Percentiles rank a stretch among this genome's conserved stretches.
These are phyloP conservation scores for Penicillium sp. DNA, from an alignment of 2,329 filamentous ascomycete species.

Conservation along the genomic window DNA sequence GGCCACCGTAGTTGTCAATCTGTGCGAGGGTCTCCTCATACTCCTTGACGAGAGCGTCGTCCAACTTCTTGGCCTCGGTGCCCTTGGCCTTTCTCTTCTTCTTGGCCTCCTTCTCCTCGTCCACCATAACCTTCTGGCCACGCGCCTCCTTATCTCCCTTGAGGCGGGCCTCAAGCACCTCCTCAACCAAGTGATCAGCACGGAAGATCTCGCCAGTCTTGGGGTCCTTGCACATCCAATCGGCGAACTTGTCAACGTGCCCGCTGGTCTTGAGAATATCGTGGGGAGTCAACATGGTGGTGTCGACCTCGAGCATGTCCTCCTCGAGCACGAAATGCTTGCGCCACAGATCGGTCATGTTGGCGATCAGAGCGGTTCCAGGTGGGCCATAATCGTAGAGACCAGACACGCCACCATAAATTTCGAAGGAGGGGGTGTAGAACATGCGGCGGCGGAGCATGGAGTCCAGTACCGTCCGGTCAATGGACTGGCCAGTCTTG, in stretches of 20 bases:
- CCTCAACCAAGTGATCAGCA: conserved; percentile 94
- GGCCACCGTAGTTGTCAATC: conserved; percentile 93
- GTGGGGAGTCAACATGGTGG: conserved; percentile 87
- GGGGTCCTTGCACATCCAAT: conserved; percentile 99
- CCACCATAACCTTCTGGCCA: conserved; percentile 65
- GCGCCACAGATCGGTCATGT: conserved; percentile 84
- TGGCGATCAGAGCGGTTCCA: conserved; percentile 79
- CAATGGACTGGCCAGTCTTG: conserved; percentile 84
- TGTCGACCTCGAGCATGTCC: conserved; percentile 94
- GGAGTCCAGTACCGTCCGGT: conserved; percentile 76
- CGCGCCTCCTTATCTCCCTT: conserved; percentile 92
- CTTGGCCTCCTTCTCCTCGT: conserved; percentile 78
- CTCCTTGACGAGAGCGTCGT: conserved; percentile 80
- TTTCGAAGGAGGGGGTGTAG: conserved; percentile 94
- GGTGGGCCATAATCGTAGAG: conserved; percentile 94
- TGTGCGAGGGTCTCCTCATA: conserved; percentile 88
- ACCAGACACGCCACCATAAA: conserved; percentile 84
- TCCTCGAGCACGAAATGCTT: conserved; percentile 93
- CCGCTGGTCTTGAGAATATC: conserved; percentile 93
- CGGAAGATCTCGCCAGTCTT: conserved; percentile 96
- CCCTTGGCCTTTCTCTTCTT: conserved; percentile 85
- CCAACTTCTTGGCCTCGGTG: conserved; percentile 76
- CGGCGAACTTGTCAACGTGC: conserved; percentile 96
- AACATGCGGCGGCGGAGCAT: conserved; percentile 87
- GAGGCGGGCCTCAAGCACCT: conserved; percentile 80